Percentiles rank a stretch among this genome's conserved stretches.
Evolutionary conservation across 1,139 yeast genomes (phyloP).

Genomic region (Hanseniaspora gamundiae): DNA sequence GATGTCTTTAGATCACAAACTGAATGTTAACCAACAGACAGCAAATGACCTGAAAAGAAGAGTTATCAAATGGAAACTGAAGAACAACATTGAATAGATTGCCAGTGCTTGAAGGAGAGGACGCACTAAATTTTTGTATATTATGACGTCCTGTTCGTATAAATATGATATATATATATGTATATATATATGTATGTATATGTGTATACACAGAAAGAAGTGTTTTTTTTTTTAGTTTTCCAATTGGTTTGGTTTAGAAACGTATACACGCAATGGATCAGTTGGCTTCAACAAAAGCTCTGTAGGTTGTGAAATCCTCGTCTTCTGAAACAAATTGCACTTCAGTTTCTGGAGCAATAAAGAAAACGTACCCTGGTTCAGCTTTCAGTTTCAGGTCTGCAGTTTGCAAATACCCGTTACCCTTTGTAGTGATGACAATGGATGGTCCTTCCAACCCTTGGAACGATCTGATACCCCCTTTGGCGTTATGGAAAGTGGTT

Average conservation of each 20-base stretch:
- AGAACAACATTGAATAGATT: slow-evolving; percentile 21
- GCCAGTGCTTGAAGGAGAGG: too few species aligned
- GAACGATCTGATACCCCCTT: slow-evolving; percentile 34
- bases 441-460: slow-evolving; percentile 76
- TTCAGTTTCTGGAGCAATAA: slow-evolving; percentile 66
- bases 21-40: slow-evolving; percentile 73
- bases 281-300: slow-evolving; percentile 73
- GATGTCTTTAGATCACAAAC: slow-evolving; percentile 85
- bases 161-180: too few species aligned
- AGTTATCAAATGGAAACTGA: slow-evolving; percentile 52
- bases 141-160: background rate
- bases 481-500: slow-evolving; percentile 39
- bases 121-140: too few species aligned
- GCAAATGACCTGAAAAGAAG: slow-evolving; percentile 73
- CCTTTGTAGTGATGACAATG: slow-evolving; percentile 71
- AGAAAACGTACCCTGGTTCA: slow-evolving; percentile 65
- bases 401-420: slow-evolving; percentile 49
- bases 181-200: background rate
- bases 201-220: background rate
- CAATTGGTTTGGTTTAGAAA: too few species aligned
- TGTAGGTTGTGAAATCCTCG: slow-evolving; percentile 57
- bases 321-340: slow-evolving; percentile 46
- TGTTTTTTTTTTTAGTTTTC: too few species aligned
- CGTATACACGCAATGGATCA: background rate
- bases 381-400: slow-evolving; percentile 35